Percentiles rank a stretch among this genome's conserved stretches.
Evolutionary conservation across 2,329 filamentous ascomycete genomes (phyloP).

Genomic region (Stemphylium beticola): DNA sequence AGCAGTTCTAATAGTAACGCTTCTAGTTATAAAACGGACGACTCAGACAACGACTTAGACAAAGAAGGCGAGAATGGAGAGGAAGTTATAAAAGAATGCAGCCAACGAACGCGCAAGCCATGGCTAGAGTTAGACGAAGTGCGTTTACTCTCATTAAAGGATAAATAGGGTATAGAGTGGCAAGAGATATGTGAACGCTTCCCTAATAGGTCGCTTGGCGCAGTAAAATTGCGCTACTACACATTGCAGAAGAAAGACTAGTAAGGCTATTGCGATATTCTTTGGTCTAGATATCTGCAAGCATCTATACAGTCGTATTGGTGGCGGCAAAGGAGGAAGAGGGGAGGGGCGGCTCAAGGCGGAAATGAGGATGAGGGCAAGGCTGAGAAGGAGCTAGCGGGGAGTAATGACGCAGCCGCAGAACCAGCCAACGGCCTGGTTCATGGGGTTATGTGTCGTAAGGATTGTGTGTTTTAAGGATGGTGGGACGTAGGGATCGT

Average conservation of each 20-base stretch:
- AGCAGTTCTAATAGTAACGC: conserved; percentile 10
- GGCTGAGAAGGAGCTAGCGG: too few species aligned
- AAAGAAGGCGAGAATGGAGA: conserved; percentile 16
- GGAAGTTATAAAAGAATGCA: conserved; percentile 10
- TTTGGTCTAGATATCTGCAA: too few species aligned
- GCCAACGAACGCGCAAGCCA: conserved; percentile 8
- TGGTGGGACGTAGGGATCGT: too few species aligned
- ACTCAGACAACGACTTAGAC: conserved; percentile 16
- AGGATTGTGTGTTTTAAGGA: too few species aligned
- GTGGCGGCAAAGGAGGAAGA: too few species aligned
- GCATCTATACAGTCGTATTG: neutral
- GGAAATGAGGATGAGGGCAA: too few species aligned
- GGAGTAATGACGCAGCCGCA: too few species aligned
- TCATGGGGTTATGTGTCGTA: too few species aligned
- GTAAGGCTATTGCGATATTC: neutral
- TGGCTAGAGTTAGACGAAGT: conserved; percentile 17
- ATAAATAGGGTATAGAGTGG: conserved; percentile 17
- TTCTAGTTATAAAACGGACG: conserved; percentile 13
- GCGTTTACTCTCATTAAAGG: conserved; percentile 17
- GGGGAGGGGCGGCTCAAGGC: too few species aligned
- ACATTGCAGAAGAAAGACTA: conserved; percentile 12
- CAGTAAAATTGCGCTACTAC: conserved; percentile 19
- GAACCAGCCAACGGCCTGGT: too few species aligned
- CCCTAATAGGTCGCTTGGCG: conserved; percentile 7
- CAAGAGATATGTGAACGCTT: conserved; percentile 21